These are phyloP conservation scores for Alternaria ventricosa DNA, from an alignment of 2,329 filamentous ascomycete genomes.

Conservation along the genomic window DNA sequence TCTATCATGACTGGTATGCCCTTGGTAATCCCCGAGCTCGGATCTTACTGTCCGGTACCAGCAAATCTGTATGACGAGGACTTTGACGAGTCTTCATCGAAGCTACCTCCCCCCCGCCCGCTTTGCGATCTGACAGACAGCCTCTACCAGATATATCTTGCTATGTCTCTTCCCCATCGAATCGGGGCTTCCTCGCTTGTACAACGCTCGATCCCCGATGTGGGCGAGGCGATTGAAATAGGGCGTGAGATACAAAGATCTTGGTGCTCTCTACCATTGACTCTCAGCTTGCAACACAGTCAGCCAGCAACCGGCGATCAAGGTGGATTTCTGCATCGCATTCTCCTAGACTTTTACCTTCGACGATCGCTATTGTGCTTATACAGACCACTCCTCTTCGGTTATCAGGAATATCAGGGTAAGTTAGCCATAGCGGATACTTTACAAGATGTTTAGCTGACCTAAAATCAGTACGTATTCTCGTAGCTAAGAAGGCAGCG, in stretches of 20 bases:
- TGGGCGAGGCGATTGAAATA: constrained; percentile 16
- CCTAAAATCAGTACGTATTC: neutral
- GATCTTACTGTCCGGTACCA: constrained; percentile 11
- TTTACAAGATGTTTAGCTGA: neutral
- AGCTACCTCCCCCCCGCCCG: constrained; percentile 11
- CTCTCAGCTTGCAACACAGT: constrained; percentile 11
- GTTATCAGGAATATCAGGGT: constrained; percentile 5
- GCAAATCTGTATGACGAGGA: constrained; percentile 28
- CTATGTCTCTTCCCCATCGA: constrained; percentile 21
- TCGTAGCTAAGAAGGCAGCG: neutral
- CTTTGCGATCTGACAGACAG: constrained; percentile 21
- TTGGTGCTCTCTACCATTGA: constrained; percentile 14
- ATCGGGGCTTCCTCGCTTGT: constrained; percentile 23
- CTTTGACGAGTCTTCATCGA: constrained; percentile 17
- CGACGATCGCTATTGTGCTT: constrained; percentile 25
- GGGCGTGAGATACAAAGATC: constrained; percentile 19
- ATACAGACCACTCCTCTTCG: constrained; percentile 30
- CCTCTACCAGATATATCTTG: constrained; percentile 25
- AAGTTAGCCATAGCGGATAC: neutral
- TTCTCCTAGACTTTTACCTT: constrained; percentile 25
- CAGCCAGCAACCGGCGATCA: neutral
- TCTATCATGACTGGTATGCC: constrained; percentile 29
- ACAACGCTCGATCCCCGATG: constrained; percentile 16
- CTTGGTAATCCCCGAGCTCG: constrained; percentile 18
- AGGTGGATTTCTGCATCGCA: constrained; percentile 19